Evolutionary conservation across 2,329 filamentous ascomycete genomes (phyloP).

Genomic region (Aspergillus sp.): DNA sequence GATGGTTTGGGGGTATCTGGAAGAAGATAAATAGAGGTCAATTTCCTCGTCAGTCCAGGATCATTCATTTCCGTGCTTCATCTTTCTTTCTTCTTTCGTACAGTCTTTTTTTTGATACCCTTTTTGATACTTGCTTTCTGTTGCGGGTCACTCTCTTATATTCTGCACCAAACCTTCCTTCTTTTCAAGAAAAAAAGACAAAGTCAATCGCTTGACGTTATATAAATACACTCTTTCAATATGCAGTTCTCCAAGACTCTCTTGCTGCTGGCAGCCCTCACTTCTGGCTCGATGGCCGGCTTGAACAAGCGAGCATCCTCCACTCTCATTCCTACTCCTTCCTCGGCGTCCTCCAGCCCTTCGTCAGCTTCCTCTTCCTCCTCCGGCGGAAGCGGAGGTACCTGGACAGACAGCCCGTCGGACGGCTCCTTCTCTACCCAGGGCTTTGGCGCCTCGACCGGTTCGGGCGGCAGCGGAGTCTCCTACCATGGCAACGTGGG

Average conservation of each 20-base stretch:
- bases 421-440: conserved; percentile 17
- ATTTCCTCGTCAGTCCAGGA: background rate
- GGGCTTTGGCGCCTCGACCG: conserved; percentile 28
- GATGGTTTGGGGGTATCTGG: background rate
- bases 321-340: conserved; percentile 5
- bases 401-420: conserved; percentile 16
- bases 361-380: conserved; percentile 3
- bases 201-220: background rate
- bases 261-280: conserved; percentile 24
- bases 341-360: conserved; percentile 4
- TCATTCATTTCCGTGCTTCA: background rate
- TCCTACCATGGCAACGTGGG: conserved; percentile 33
- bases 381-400: conserved; percentile 2
- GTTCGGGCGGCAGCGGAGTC: conserved; percentile 14
- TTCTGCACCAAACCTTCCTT: background rate
- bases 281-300: conserved; percentile 16
- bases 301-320: conserved; percentile 12
- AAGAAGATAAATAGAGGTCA: background rate
- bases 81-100: background rate
- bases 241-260: conserved; percentile 26
- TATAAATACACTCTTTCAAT: conserved; percentile 1
- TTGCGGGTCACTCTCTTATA: background rate
- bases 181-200: background rate
- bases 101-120: background rate
- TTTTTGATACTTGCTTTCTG: background rate